Conservation (phyloP, 1,139 yeast genomes). For the Lodderomyces margitis region DNA sequence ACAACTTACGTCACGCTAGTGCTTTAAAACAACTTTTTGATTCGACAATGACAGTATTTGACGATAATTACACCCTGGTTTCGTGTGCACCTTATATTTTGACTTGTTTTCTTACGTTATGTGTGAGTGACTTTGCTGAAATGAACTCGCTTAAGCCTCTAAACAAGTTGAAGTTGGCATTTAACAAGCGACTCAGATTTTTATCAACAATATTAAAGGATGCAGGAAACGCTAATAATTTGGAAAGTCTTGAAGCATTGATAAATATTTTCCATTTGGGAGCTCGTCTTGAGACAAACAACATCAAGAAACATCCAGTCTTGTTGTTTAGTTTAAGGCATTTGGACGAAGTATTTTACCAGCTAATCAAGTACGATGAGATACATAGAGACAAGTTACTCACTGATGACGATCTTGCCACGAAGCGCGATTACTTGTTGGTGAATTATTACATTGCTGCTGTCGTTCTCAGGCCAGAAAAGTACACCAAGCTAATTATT, state of each 20-base stretch:
- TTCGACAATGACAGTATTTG: slow-evolving; percentile 30
- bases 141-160: slow-evolving; percentile 25
- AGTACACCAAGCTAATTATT: slow-evolving; percentile 27
- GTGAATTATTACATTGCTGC: slow-evolving; percentile 45
- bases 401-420: slow-evolving; percentile 20
- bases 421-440: slow-evolving; percentile 26
- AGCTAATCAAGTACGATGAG: slow-evolving; percentile 22
- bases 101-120: slow-evolving; percentile 35
- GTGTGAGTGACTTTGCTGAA: slow-evolving; percentile 39
- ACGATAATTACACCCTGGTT: slow-evolving; percentile 24
- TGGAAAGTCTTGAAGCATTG: slow-evolving; percentile 45
- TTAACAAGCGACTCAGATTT: slow-evolving; percentile 38
- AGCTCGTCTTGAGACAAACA: slow-evolving; percentile 28
- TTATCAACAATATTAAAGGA: slow-evolving; percentile 35
- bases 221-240: slow-evolving; percentile 30
- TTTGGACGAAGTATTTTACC: slow-evolving; percentile 38
- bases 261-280: slow-evolving; percentile 44
- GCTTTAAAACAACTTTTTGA: slow-evolving; percentile 35
- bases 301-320: slow-evolving; percentile 35
- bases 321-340: slow-evolving; percentile 41
- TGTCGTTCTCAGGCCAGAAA: slow-evolving; percentile 37
- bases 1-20: slow-evolving; percentile 26
- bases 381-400: slow-evolving; percentile 14
- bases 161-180: slow-evolving; percentile 31
- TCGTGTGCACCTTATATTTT: slow-evolving; percentile 30